These are phyloP conservation scores for Gloeostereum incarnatum DNA, from an alignment of 768 basidiomycete species.

Conservation along the genomic window DNA sequence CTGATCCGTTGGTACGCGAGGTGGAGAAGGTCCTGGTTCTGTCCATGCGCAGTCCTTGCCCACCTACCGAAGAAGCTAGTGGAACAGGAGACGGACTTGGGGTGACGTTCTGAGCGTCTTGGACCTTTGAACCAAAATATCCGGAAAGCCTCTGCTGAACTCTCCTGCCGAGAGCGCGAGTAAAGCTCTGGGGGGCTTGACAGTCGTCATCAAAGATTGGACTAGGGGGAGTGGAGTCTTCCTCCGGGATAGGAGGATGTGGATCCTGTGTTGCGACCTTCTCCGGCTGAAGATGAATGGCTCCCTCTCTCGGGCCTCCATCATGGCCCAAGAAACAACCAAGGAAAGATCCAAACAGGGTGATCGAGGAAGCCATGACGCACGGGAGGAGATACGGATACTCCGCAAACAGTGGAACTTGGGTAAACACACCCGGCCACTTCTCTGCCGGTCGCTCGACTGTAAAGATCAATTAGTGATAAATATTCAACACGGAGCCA, in stretches of 20 bases:
- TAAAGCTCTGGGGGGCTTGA: slow-evolving; percentile 24
- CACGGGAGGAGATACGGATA: slow-evolving; percentile 94
- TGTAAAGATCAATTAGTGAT: slow-evolving; percentile 22
- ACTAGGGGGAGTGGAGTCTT: slow-evolving; percentile 38
- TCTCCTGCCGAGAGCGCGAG: slow-evolving; percentile 34
- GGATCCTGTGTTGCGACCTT: slow-evolving; percentile 50
- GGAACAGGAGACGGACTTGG: slow-evolving; percentile 30
- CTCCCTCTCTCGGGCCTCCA: slow-evolving; percentile 81
- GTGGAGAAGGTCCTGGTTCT: slow-evolving; percentile 36
- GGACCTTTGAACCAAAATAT: slow-evolving; percentile 45
- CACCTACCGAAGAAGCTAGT: slow-evolving; percentile 30
- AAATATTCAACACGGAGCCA: not conserved
- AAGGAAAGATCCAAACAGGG: slow-evolving; percentile 73
- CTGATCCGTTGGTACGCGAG: slow-evolving; percentile 58
- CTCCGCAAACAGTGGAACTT: slow-evolving; percentile 54
- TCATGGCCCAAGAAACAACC: slow-evolving; percentile 86
- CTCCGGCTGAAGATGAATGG: slow-evolving; percentile 76
- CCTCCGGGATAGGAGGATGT: slow-evolving; percentile 56
- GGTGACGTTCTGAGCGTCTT: slow-evolving; percentile 22
- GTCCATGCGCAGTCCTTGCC: slow-evolving; percentile 29
- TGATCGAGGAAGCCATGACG: slow-evolving; percentile 65
- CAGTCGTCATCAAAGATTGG: slow-evolving; percentile 36
- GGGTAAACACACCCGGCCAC: slow-evolving; percentile 70
- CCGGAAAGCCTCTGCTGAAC: slow-evolving; percentile 49
- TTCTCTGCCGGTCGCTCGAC: slow-evolving; percentile 81